Base-by-base conservation (phyloP, 2,329 filamentous ascomycete species). In the Colletotrichum shisoi region DNA sequence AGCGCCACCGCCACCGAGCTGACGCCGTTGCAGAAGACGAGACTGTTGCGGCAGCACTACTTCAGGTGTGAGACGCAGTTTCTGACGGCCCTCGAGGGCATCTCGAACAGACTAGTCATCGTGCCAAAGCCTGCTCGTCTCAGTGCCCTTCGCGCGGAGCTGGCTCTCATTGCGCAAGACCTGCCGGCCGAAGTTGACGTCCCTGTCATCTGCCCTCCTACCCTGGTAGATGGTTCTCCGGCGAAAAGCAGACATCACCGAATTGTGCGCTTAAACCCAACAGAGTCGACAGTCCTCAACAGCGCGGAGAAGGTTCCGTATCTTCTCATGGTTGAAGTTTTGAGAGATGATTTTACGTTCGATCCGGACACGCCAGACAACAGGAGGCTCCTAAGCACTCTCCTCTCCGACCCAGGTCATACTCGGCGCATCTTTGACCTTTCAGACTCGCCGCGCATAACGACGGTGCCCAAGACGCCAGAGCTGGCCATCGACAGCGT, bases 301-400 rank as follows among this genome's bases (percentile, higher is more conserved):
- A 95, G 92, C 75, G 92, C 92, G 4, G 91, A 95, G 76, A 91
- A 93, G 75, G 92, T 95, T 51, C 92, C 92, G 1, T 95, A 93
- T 77, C 78, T 95, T 57, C 83, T 95, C 34, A 94, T 95, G 91
- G 87, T 94, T 2, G 92, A 95, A 74, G 89, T 95, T 24, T 79
- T 95, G 54, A 83, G 89, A 27, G 91, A 94, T 71, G 92, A 95
- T 73, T 94, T 95, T 74, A 89, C 89, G 40, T 95, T 95, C 72
- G 89, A 94, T 71, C 91, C 91, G 0, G 87, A 90, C 39, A 89
- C 88, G 0, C 81, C 85, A 34, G 89, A 92, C 70, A 95, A 95
- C 72, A 84, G 90, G 73, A 83, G 86, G 59, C 79, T 95, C 24
- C 76, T 91, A 40, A 78, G 80, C 12, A 85, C 79, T 8, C 76